Evolutionary conservation across 2,329 filamentous ascomycete species (phyloP).

Genomic region (Aureobasidium lini): DNA sequence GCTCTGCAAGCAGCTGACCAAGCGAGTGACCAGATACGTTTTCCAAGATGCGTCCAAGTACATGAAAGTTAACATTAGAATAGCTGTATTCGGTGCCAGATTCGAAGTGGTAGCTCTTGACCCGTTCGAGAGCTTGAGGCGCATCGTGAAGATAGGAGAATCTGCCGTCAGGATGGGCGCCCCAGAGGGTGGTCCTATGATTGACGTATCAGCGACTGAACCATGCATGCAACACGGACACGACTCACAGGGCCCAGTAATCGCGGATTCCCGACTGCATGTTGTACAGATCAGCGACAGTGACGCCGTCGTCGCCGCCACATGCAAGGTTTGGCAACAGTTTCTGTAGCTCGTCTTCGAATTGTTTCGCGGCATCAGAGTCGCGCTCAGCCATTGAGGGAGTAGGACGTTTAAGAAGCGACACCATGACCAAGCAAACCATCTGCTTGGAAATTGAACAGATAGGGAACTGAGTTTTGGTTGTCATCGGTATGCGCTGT

Average conservation of each 20-base stretch:
- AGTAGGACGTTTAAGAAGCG: constrained; percentile 30
- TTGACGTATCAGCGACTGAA: not conserved
- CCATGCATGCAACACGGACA: constrained; percentile 15
- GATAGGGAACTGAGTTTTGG: constrained; percentile 35
- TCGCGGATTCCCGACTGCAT: constrained; percentile 40
- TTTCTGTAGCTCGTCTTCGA: constrained; percentile 23
- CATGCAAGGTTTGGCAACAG: constrained; percentile 26
- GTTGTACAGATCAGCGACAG: constrained; percentile 31
- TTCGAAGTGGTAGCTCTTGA: constrained; percentile 34
- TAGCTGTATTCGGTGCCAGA: constrained; percentile 39
- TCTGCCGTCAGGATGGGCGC: constrained; percentile 32
- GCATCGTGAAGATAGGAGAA: constrained; percentile 32
- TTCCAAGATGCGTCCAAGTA: constrained; percentile 34
- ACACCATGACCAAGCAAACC: constrained; percentile 32
- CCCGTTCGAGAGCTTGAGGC: constrained; percentile 23
- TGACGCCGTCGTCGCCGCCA: constrained; percentile 25
- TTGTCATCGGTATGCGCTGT: constrained; percentile 29
- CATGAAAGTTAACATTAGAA: constrained; percentile 38
- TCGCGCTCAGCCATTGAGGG: constrained; percentile 19
- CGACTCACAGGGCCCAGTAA: constrained; percentile 33
- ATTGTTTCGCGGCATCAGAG: constrained; percentile 3
- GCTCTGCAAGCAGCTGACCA: constrained; percentile 29
- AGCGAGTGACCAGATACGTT: constrained; percentile 31
- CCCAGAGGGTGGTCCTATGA: constrained; percentile 33
- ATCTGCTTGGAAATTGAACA: constrained; percentile 44